Conservation (phyloP, 352 stramenopile species). For the Globisporangium apiculatum region DNA sequence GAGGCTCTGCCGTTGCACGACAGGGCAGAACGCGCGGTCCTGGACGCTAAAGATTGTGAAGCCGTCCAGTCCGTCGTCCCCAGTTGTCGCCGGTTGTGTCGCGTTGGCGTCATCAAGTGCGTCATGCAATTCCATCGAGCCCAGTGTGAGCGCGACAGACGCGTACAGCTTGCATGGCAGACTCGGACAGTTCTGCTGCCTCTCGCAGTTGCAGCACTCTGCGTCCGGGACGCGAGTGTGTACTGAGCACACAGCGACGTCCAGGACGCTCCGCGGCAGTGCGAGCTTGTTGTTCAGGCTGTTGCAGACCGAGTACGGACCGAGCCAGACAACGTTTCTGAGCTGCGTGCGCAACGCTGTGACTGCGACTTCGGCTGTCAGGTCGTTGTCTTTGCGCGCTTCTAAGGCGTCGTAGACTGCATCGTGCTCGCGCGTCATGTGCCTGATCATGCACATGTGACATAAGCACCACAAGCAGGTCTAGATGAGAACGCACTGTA, state of each 20-base stretch:
- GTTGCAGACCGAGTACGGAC: conserved; percentile 27
- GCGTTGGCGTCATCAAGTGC: too few relatives aligned
- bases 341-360: not conserved
- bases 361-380: not conserved
- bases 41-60: conserved; percentile 17
- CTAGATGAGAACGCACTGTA: not conserved
- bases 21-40: conserved; percentile 10
- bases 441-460: not conserved
- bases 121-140: not conserved
- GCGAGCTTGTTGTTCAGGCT: conserved; percentile 30
- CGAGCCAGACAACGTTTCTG: conserved; percentile 32
- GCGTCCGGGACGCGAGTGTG: conserved; percentile 10
- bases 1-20: conserved; percentile 1
- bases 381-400: not conserved
- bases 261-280: conserved; percentile 4
- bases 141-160: conserved; percentile 3
- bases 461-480: not conserved
- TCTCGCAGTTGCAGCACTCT: conserved; percentile 18
- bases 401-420: not conserved
- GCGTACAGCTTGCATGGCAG: conserved; percentile 17
- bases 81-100: too few relatives aligned
- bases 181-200: conserved; percentile 17
- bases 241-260: conserved; percentile 11
- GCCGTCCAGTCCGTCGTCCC: not conserved
- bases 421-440: not conserved